Base-by-base conservation (phyloP, 768 basidiomycete genomes). In the Psilocybe subaeruginosa region DNA sequence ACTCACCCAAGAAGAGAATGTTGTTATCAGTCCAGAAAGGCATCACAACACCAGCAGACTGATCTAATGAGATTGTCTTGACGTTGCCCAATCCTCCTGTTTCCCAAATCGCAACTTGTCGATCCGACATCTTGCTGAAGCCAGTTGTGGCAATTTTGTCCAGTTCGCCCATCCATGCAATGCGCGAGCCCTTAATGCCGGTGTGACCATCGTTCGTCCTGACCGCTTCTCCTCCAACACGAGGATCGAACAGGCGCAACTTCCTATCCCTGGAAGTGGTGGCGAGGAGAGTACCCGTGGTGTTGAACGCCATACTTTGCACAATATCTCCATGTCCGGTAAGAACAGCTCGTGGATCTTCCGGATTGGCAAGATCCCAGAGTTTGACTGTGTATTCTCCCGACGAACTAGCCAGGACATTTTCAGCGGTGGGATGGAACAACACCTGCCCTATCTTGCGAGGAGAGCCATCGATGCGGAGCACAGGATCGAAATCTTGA, bases 11-110 rank as follows among this genome's bases (percentile, higher is more conserved):
- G 84, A 95, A 93, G 46, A 95, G 77, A 56, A 97, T 91, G 66
- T 92, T 91, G 73, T 97, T 98, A 67, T 97, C 95, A 45, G 86
- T 88, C 89, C 93, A 99, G 87, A 97, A 97, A 2, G 97, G 97
- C 95, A 99, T 99, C 46, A 96, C 73, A 8, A 97, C 93, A 41
- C 97, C 97, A 54, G 95, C 88, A 41, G 89, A 90, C 73, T 96
- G 94, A 74, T 99, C 97, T 62, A 99, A 78, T 12, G 80, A 81
- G 56, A 87, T 77, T 60, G 85, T 93, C 78, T 94, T 96, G 64
- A 95, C 67, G 71, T 85, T 94, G 43, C 74, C 80, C 56, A 99
- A 74, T 12, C 86, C 81, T 8, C 89, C 85, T 1, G 92, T 85
- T 71, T 99, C 95, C 97, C 96, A 99, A 47, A 99, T 76, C 57